These are phyloP conservation scores for Darksidea phi DNA, from an alignment of 495 filamentous ascomycete genomes.

Conservation along the genomic window DNA sequence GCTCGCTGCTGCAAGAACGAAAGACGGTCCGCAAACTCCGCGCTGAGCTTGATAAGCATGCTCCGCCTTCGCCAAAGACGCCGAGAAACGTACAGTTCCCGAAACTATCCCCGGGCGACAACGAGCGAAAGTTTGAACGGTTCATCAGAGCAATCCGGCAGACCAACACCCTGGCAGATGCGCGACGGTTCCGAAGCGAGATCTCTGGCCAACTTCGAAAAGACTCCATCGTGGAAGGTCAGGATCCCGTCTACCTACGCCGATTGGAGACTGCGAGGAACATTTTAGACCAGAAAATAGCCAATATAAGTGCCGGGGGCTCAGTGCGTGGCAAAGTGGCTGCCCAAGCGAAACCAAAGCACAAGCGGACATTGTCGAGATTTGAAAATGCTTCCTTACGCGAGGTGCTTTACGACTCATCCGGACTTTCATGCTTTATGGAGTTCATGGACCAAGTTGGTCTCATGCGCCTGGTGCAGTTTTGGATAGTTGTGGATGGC, in stretches of 20 bases:
- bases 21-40: constrained; percentile 93
- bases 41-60: constrained; percentile 91
- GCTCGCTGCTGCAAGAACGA: constrained; percentile 86
- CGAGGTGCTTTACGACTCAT: constrained; percentile 81
- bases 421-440: constrained; percentile 97
- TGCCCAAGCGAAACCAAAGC: constrained; percentile 30
- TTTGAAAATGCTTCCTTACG: constrained; percentile 70
- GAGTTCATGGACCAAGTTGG: constrained; percentile 95
- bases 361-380: constrained; percentile 48
- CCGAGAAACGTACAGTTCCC: constrained; percentile 65
- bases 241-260: constrained; percentile 81
- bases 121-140: constrained; percentile 88
- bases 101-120: constrained; percentile 65
- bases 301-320: constrained; percentile 70
- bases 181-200: constrained; percentile 84
- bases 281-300: constrained; percentile 85
- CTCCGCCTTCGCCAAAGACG: constrained; percentile 73
- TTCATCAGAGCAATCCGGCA: constrained; percentile 88
- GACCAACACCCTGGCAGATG: constrained; percentile 90
- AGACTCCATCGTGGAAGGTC: constrained; percentile 72
- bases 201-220: constrained; percentile 89
- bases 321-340: constrained; percentile 46
- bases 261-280: constrained; percentile 88
- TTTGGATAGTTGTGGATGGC: constrained; percentile 97
- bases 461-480: constrained; percentile 88